Conservation (phyloP, 1,284 basidiomycete species). For the Heterobasidion occidentale region DNA sequence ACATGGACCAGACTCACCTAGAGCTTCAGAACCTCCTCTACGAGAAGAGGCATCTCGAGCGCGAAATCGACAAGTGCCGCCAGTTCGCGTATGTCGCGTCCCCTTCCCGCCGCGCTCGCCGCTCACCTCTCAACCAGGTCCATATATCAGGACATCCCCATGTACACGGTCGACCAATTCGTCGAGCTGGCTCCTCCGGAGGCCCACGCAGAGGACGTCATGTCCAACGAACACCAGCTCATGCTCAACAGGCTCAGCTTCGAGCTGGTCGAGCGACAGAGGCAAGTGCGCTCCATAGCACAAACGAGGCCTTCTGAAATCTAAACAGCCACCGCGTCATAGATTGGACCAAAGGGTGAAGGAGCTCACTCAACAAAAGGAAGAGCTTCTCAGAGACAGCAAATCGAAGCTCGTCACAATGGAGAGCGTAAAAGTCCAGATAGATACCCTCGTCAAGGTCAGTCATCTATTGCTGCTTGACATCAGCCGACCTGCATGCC, state of each 20-base stretch:
- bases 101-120: background rate
- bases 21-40: constrained; percentile 76
- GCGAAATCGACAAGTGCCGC: constrained; percentile 81
- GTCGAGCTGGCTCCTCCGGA: constrained; percentile 56
- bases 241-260: constrained; percentile 78
- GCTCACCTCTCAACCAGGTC: constrained; percentile 28
- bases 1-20: constrained; percentile 79
- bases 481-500: background rate
- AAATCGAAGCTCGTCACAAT: constrained; percentile 56
- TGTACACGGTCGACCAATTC: constrained; percentile 63
- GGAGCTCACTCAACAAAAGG: constrained; percentile 57
- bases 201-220: constrained; percentile 48
- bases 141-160: constrained; percentile 72
- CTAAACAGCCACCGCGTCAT: constrained; percentile 1
- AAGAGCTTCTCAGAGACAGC: constrained; percentile 67
- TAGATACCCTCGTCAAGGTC: constrained; percentile 69
- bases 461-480: background rate
- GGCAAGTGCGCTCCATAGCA: constrained; percentile 33
- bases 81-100: constrained; percentile 65
- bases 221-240: constrained; percentile 65
- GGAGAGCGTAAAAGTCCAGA: constrained; percentile 66
- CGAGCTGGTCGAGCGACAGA: constrained; percentile 73
- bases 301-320: constrained; percentile 3
- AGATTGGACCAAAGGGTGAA: constrained; percentile 63
- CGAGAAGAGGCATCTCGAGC: constrained; percentile 75